Base-by-base conservation (phyloP, 148 eudicot genomes). In the Rhododendron griersonianum region DNA sequence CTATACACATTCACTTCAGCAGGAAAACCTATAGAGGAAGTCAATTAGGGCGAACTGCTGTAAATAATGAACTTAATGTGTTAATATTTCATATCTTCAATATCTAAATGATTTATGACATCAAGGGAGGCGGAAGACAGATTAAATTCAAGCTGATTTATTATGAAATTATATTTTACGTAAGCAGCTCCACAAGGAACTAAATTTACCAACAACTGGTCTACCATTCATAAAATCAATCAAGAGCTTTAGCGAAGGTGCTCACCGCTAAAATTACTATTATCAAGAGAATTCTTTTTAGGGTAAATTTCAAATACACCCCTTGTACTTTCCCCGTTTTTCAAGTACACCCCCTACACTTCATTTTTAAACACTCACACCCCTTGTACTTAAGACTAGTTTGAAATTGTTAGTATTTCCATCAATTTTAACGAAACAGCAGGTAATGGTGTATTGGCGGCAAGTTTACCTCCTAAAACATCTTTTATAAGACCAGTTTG, bases 171-270 rank as follows among this genome's bases (percentile, higher is more conserved):
- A 19, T 13, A 13, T 11, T 48, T 30, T 18, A 15, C 37, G 30
- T 78, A 83, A 21, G 77, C 21, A 83, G 61, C 84, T 82, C 84
- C 67, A 21, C 50, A 21, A 82, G 39, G 25, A 33, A 21, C 37
- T 61, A 61, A n/a, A 82, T 41, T 11, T 28, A 41, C 25, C 53
- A 11, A 77, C 15, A 44, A 28, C 7, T 37, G 48, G 41, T 59
- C 25, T 18, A 35, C 71, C 3, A 19, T 25, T 57, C 25, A 19
- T 35, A 37, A 13, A 33, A 57, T 55, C 41, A 81, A 33, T 81
- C 47, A 15, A 81, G 71, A 81, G 8, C 47, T 81, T 9, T 1
- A 37, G 47, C 57, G 21, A 81, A 19, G 83, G 30, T 81, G 18
- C 18, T 59, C 44, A 57, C 47, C 1, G 28, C 48, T 75, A 16